Evolutionary conservation across 2,329 filamentous ascomycete species (phyloP), one percentile per base, ranked within the genome.

Genomic region (Claviceps pazoutovae): DNA sequence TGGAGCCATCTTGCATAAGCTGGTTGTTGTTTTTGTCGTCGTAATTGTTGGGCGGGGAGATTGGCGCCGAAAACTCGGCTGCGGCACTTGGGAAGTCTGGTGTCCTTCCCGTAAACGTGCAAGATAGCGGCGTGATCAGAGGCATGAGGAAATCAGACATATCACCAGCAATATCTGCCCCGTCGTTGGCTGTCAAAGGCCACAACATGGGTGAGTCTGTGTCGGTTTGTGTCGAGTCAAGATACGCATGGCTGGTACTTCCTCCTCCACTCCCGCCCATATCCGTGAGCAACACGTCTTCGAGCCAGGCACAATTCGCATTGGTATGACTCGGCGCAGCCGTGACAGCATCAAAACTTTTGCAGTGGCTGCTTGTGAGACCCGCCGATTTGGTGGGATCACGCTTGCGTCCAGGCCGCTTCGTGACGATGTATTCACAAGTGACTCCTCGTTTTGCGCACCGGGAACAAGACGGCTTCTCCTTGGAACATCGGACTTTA

Each of bases 401-500:
- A 11, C 47, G 57, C 44, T 50, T 57, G 23, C 59, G 56, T 5
- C 59, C 59, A 2, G 58, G 50, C 0, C 59, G 57, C 46, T 56
- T 58, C 2, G 62, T 63, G 37, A 57, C 56, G 42, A 65, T 56
- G 52, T 69, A 69, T 39, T 67, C 56, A 55, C 68, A 69, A 3
- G 53, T 6, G n/a, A 60, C 56, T 13, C 59, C 59, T 42, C 64
- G 58, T 39, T 58, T 63, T 42, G 54, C 54, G 57, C 67, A 69
- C 51, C 66, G 60, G 17, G 62, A 59, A 48, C 67, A 69, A 30
- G 57, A 57, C 46, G 66, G 66, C 52, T 64, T 67, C 51, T 66
- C 61, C 52, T 64, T 64, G 45, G 52, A 51, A 50, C 66, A 68
- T 55, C 60, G 65, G 47, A 69, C 56, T 57, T 70, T 70, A 42